Evolutionary conservation across 2,329 filamentous ascomycete species (phyloP).

Genomic region (Periglandula ipomoeae): DNA sequence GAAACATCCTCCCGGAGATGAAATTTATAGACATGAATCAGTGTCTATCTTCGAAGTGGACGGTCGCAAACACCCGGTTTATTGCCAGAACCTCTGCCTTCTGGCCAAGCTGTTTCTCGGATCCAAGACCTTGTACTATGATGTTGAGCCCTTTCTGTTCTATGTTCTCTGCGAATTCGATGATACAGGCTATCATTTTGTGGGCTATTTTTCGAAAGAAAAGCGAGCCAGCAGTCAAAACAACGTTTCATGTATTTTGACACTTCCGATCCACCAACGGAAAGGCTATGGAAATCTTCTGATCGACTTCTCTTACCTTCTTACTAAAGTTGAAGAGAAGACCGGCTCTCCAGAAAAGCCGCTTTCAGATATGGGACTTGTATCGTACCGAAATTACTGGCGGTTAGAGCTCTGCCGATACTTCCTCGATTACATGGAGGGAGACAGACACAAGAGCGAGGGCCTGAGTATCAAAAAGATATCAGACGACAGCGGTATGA

Average conservation of each 20-base stretch:
- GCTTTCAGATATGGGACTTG: conserved; percentile 92
- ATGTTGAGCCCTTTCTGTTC: conserved; percentile 93
- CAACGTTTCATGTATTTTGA: conserved; percentile 95
- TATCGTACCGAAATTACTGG: conserved; percentile 98
- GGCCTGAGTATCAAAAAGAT: conserved; percentile 57
- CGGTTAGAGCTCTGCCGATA: conserved; percentile 80
- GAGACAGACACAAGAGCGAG: conserved; percentile 25
- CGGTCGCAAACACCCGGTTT: conserved; percentile 93
- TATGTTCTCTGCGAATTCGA: conserved; percentile 96
- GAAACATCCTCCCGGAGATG: conserved; percentile 93
- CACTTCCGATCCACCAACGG: conserved; percentile 89
- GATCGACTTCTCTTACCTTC: conserved; percentile 96
- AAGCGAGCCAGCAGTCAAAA: conserved; percentile 91
- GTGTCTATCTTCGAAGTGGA: conserved; percentile 97
- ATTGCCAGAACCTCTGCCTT: conserved; percentile 94
- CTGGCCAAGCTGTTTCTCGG: conserved; percentile 96
- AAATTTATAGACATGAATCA: conserved; percentile 88
- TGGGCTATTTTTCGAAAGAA: conserved; percentile 99
- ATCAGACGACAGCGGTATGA: conserved; percentile 88
- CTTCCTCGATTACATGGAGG: conserved; percentile 45
- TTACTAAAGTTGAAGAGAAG: conserved; percentile 87
- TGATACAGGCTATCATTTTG: conserved; percentile 86
- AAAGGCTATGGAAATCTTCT: conserved; percentile 95
- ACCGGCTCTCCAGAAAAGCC: conserved; percentile 96
- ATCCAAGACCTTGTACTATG: conserved; percentile 96